Evolutionary conservation across 371 early-diverging fungal genomes (phyloP).

Genomic region (Parasitella parasitica): DNA sequence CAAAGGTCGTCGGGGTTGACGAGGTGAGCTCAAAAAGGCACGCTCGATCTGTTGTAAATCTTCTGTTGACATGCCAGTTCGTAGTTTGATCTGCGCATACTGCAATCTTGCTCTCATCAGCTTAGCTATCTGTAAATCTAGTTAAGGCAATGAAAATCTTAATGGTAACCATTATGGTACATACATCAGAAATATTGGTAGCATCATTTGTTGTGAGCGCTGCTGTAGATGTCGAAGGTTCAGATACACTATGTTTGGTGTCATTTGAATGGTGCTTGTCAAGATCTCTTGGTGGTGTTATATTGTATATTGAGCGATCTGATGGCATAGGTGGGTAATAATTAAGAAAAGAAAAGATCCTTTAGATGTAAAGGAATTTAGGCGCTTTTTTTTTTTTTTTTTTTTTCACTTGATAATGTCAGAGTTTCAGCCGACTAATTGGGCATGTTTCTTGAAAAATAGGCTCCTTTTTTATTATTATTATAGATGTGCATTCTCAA

Average conservation of each 20-base stretch:
- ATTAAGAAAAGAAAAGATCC: not conserved
- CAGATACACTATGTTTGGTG: not conserved
- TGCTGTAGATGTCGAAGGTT: not conserved
- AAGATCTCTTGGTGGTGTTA: slow-evolving; percentile 3
- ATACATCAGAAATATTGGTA: not conserved
- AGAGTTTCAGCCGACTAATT: not conserved
- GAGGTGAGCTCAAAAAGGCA: slow-evolving; percentile 1
- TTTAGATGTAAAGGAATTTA: not conserved
- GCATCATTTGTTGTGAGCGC: not conserved
- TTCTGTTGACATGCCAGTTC: slow-evolving; percentile 7
- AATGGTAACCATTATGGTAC: not conserved
- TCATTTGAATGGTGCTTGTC: not conserved
- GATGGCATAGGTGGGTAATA: not conserved
- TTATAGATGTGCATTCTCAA: not conserved
- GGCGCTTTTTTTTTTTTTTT: not conserved
- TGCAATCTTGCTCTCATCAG: slow-evolving; percentile 7
- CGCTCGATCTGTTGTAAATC: not conserved
- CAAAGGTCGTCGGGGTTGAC: slow-evolving; percentile 5
- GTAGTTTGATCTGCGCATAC: slow-evolving; percentile 7
- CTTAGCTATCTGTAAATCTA: not conserved
- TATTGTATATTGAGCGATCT: not conserved
- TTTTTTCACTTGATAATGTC: not conserved
- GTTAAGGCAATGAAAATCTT: not conserved
- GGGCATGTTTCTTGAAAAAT: not conserved
- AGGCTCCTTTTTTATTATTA: not conserved